A percentile compares a stretch with the other conserved stretches of the same genome.
phyloP scores from a whole-genome alignment of 345 rosid species.

The Durio zibethinus region DNA sequence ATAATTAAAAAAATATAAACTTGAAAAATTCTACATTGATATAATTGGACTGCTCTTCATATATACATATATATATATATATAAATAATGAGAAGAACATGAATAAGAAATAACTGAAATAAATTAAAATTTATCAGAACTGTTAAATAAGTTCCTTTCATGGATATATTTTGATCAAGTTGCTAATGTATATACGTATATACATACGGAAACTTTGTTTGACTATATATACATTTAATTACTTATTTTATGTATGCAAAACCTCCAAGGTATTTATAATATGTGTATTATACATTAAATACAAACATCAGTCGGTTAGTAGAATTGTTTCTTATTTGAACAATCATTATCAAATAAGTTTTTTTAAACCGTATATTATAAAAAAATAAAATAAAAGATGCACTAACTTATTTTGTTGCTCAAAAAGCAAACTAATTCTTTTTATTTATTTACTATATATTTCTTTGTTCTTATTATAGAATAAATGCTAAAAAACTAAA shows the following conservation, averaged over 20 bases:
- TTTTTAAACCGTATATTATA: neutral
- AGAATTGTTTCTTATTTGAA: neutral
- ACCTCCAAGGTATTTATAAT: neutral
- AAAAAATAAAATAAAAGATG: too few relatives aligned
- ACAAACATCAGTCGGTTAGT: constrained; percentile 18
- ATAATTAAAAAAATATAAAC: too few relatives aligned
- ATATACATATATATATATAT: too few relatives aligned
- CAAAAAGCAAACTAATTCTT: neutral
- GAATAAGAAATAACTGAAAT: too few relatives aligned
- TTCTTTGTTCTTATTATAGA: neutral
- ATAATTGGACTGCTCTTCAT: too few relatives aligned
- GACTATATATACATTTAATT: neutral
- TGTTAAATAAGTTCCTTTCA: too few relatives aligned
- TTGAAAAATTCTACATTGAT: too few relatives aligned
- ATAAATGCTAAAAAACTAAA: constrained; percentile 18
- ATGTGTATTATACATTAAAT: neutral
- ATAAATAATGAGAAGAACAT: too few relatives aligned
- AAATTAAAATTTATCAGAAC: too few relatives aligned
- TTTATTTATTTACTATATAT: neutral
- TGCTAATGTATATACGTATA: neutral
- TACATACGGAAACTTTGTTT: neutral
- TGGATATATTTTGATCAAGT: neutral
- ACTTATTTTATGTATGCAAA: neutral
- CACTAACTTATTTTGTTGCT: neutral
- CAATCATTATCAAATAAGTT: constrained; percentile 13